Evolutionary conservation across 164 flowering plant genomes (phyloP), one percentile per base, ranked within the genome.

Genomic region (Magnolia sinica): DNA sequence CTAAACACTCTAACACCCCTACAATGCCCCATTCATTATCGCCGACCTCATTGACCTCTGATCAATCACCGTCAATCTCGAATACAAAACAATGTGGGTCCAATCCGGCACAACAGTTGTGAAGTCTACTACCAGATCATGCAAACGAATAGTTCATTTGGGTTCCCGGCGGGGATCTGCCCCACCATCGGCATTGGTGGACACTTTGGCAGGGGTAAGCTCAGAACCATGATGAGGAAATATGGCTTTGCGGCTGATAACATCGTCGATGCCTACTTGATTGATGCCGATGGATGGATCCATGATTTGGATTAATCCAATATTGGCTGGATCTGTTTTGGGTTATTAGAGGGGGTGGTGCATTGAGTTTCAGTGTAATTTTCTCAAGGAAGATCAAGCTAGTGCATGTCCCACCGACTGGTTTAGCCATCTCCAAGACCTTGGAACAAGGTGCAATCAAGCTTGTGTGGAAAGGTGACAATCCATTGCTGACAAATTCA

Each of bases 391-490:
- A 77, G 67, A 66, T 77, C 19, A 72, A 13, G 31, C 31, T 77
- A 64, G 71, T 77, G 7, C 50, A 18, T 8, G 76, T 77, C 8
- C 79, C 79, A 2, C 66, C 49, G 14, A 73, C 76, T 20, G 67
- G 73, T 37, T 86, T 83, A 63, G 59, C 27, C 11, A 51, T 84
- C 8, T 3, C 13, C 3, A 77, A 45, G 59, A 75, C 82, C 4
- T 8, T 80, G n/a, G 82, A 77, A 27, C 80, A 83, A 59, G 76
- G 78, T 11, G 84, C 78, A 13, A 77, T 70, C 16, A 50, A 73
- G 75, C 77, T 86, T 23, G 64, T 27, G 29, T 85, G 1, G 55
- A 79, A 9, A 58, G 52, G 8, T 87, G 89, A 87, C 89, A 87
- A 52, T 1, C 55, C 31, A 50, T 87, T 37, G 84, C 77, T 5